Percentiles rank a stretch among this genome's conserved stretches.
Evolutionary conservation across 768 basidiomycete genomes (phyloP).

Genomic region (Naganishia antarctica): DNA sequence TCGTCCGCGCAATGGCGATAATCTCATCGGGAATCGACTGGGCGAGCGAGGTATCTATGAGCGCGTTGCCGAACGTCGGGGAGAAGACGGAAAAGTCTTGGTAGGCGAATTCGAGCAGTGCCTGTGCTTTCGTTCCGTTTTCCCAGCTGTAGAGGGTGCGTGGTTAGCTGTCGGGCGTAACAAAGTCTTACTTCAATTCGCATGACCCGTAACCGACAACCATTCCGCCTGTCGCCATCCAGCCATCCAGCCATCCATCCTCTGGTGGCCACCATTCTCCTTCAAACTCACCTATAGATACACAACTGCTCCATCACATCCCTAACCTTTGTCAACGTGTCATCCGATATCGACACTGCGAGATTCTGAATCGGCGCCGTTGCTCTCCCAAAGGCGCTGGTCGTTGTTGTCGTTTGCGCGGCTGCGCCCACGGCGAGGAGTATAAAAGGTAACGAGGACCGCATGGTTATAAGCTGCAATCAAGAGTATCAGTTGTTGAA

Average conservation of each 20-base stretch:
- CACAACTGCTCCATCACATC: constrained; percentile 41
- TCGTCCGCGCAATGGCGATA: constrained; percentile 38
- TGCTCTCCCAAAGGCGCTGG: background rate
- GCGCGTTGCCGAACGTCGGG: constrained; percentile 18
- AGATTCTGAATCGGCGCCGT: constrained; percentile 1
- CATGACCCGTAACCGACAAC: too few species aligned
- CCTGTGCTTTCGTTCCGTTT: constrained; percentile 38
- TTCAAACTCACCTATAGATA: constrained; percentile 36
- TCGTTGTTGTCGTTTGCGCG: background rate
- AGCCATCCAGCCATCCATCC: too few species aligned
- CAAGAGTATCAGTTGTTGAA: too few species aligned
- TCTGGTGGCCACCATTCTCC: too few species aligned
- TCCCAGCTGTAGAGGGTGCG: constrained; percentile 22
- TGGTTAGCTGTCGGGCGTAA: too few species aligned
- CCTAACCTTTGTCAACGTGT: constrained; percentile 34
- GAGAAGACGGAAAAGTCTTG: constrained; percentile 39
- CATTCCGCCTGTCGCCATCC: too few species aligned
- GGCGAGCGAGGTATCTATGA: constrained; percentile 29
- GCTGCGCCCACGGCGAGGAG: background rate
- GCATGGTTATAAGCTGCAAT: too few species aligned
- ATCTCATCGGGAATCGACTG: constrained; percentile 28
- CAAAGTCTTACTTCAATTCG: too few species aligned
- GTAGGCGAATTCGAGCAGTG: constrained; percentile 43
- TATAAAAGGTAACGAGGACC: background rate
- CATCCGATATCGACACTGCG: constrained; percentile 24